These are phyloP conservation scores for Backusella tarrabulga DNA, from an alignment of 192 early-diverging fungal genomes.

Conservation along the genomic window DNA sequence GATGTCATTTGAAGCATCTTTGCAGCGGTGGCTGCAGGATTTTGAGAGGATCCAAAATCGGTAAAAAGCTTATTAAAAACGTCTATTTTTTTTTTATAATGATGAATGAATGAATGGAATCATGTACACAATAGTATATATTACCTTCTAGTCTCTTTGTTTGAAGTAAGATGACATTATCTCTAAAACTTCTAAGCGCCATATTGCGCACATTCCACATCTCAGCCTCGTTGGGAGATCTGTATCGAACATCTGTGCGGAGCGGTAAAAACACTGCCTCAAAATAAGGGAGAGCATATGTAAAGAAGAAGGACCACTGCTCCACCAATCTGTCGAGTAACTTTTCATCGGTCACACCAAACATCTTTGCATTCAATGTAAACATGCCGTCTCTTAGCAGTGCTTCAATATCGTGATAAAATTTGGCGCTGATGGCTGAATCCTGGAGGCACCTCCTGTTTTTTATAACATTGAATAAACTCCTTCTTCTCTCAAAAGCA, in stretches of 20 bases:
- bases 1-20: constrained; percentile 74
- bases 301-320: constrained; percentile 81
- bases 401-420: constrained; percentile 58
- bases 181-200: constrained; percentile 63
- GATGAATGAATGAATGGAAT: background rate
- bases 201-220: constrained; percentile 60
- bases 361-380: constrained; percentile 64
- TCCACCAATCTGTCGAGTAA: constrained; percentile 66
- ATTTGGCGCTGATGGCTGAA: constrained; percentile 26
- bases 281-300: constrained; percentile 81
- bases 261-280: constrained; percentile 86
- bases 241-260: constrained; percentile 42
- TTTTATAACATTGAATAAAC: too few species aligned
- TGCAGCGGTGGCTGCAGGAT: constrained; percentile 61
- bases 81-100: constrained; percentile 32
- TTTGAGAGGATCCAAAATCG: constrained; percentile 64
- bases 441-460: constrained; percentile 45
- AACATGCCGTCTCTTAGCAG: constrained; percentile 62
- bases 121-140: background rate
- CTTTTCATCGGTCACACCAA: constrained; percentile 63
- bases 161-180: constrained; percentile 64
- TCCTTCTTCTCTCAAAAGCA: too few species aligned
- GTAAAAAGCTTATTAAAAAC: constrained; percentile 61
- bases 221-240: constrained; percentile 36
- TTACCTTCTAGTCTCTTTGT: constrained; percentile 62